Evolutionary conservation across 345 rosid species (phyloP), one percentile per base, ranked within the genome.

Genomic region (Trapa incisa): DNA sequence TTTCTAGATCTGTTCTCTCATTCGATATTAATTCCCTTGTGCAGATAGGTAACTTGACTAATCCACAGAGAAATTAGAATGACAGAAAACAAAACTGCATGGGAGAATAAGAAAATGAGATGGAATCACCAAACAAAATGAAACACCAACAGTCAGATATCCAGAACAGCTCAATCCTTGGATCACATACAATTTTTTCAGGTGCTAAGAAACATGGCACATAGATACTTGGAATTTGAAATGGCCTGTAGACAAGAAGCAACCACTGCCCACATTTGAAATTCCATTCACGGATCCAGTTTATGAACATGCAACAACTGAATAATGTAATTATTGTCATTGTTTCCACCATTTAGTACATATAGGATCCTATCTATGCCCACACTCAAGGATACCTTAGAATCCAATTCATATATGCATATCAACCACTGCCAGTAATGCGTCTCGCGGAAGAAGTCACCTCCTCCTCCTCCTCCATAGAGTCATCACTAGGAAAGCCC

Each of bases 401-500:
- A 50, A 15, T 1, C 3, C 22, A 50, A 50, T 15, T 15, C 22
- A 50, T 50, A 62, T 22, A 22, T 32, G 48, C 42, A 38, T 67
- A 42, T 68, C 61, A 37, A 17, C 63, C 33, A 52, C 70, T 37
- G 47, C 15, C 33, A 74, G 72, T 61, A 41, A 78, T 70, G 75
- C 71, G 66, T 37, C 47, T 53, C 68, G 71, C 53, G 54, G 85
- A 77, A 70, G 81, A 67, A 43, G 67, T 82, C 65, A 73, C 80
- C 67, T 82, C 90, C 29, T 22, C 29, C 29, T 22, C 29, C 29
- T 22, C 29, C 68, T 75, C 86, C 68, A 73, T 67, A 2, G 65
- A 74, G n/a, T 53, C 74, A 22, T 22, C 29, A 52, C 53, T 76
- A 10, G 53, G 80, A 87, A 87, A 86, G 41, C 86, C 87, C 8